These are phyloP conservation scores for Eremothecium gossypii DNA, from an alignment of 1,139 yeast species.

Conservation along the genomic window DNA sequence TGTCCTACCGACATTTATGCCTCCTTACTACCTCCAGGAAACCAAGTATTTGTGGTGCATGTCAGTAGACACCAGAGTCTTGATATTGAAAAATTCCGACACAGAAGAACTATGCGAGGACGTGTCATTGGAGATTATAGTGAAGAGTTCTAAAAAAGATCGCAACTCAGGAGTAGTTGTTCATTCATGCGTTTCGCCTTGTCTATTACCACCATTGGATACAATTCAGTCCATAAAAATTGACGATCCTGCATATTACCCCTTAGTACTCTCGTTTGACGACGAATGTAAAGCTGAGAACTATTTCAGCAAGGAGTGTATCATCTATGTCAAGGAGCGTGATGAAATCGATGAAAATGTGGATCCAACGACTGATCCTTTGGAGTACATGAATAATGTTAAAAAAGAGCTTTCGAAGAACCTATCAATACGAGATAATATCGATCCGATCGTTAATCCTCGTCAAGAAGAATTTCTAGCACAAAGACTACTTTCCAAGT, in stretches of 20 bases:
- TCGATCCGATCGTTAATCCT: neutral
- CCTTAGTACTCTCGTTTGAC: constrained; percentile 22
- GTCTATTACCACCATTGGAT: constrained; percentile 55
- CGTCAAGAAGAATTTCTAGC: constrained; percentile 3
- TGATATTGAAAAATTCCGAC: constrained; percentile 62
- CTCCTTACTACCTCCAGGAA: constrained; percentile 80
- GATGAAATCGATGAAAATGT: constrained; percentile 5
- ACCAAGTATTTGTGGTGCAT: constrained; percentile 87
- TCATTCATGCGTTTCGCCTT: constrained; percentile 41
- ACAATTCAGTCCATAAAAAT: constrained; percentile 32
- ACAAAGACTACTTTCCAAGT: constrained; percentile 5
- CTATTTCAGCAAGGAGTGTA: constrained; percentile 24
- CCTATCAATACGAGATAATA: neutral
- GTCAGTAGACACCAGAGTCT: constrained; percentile 72
- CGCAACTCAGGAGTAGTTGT: constrained; percentile 16
- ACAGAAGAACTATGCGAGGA: constrained; percentile 41
- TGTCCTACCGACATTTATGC: constrained; percentile 59
- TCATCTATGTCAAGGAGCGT: constrained; percentile 19
- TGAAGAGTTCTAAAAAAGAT: constrained; percentile 33
- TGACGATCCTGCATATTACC: constrained; percentile 20
- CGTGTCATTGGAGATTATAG: constrained; percentile 35
- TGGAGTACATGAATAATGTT: constrained; percentile 12
- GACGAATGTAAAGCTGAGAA: constrained; percentile 14
- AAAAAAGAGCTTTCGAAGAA: constrained; percentile 6
- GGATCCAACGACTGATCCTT: neutral